Conservation (phyloP, 805 yeast genomes). For the Yarrowia keelungensis region DNA sequence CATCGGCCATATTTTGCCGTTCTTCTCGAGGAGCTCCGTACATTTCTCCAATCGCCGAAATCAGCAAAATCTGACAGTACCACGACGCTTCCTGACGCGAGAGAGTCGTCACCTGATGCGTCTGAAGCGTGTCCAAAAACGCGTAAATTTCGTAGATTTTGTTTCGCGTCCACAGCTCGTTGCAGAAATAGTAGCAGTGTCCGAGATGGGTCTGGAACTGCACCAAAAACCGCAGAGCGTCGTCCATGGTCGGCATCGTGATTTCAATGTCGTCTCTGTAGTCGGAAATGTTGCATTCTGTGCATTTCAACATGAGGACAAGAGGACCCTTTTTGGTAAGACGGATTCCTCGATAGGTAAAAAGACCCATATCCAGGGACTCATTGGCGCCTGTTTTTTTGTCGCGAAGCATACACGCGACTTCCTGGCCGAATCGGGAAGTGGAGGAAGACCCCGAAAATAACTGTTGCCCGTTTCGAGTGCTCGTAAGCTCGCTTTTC, state of each 20-base stretch:
- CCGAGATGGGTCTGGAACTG: slow-evolving; percentile 41
- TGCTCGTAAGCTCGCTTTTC: slow-evolving; percentile 7
- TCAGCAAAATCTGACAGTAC: slow-evolving; percentile 41
- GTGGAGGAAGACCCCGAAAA: slow-evolving; percentile 17
- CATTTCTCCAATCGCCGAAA: slow-evolving; percentile 45
- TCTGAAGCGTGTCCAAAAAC: slow-evolving; percentile 2
- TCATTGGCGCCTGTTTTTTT: slow-evolving; percentile 11
- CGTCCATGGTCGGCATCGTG: slow-evolving; percentile 41
- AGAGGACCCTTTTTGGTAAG: slow-evolving; percentile 11
- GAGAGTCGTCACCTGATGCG: slow-evolving; percentile 8
- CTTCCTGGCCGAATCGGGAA: slow-evolving; percentile 32
- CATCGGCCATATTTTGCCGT: slow-evolving; percentile 31
- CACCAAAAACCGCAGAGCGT: slow-evolving; percentile 40
- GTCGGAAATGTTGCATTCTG: slow-evolving; percentile 8
- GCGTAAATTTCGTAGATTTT: slow-evolving; percentile 40
- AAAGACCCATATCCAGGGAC: slow-evolving; percentile 15
- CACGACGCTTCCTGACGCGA: slow-evolving; percentile 39
- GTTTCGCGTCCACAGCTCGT: slow-evolving; percentile 39
- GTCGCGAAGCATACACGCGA: slow-evolving; percentile 17
- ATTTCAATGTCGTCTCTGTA: slow-evolving; percentile 35
- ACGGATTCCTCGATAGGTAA: slow-evolving; percentile 7
- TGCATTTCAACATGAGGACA: neutral
- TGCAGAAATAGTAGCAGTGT: slow-evolving; percentile 44
- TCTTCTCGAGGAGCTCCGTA: slow-evolving; percentile 39
- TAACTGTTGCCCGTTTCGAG: slow-evolving; percentile 29